These are phyloP conservation scores for Dioscorea alata DNA, from an alignment of 106 monocot genomes.

Conservation along the genomic window DNA sequence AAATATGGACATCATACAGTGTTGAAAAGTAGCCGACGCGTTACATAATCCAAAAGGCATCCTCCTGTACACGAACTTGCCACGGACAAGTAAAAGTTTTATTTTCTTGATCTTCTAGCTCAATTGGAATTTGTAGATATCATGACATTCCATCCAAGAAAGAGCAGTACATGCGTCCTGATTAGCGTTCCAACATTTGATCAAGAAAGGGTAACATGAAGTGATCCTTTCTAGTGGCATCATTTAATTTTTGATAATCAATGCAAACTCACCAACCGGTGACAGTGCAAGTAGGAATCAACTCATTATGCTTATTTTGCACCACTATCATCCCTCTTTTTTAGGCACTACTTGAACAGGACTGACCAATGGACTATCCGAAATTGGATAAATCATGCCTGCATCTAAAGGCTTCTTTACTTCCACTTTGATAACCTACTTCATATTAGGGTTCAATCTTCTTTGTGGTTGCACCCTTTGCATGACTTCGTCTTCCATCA, in stretches of 20 bases:
- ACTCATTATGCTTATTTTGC: background rate
- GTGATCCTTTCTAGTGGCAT: background rate
- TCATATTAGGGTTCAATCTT: background rate
- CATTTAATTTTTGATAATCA: background rate
- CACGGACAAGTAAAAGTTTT: background rate
- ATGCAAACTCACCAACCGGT: background rate
- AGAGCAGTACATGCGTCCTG: background rate
- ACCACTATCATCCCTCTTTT: background rate
- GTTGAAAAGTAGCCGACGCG: conserved; percentile 1
- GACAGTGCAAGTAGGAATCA: too few species aligned
- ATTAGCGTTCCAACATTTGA: conserved; percentile 2
- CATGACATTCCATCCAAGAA: background rate
- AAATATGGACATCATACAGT: conserved; percentile 6
- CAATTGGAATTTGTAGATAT: background rate
- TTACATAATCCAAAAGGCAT: conserved; percentile 6
- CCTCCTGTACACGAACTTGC: conserved; percentile 1
- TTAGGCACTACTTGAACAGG: background rate
- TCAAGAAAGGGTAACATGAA: conserved; percentile 2
- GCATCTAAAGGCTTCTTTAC: background rate
- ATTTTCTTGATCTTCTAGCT: conserved; percentile 4
- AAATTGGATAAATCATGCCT: conserved; percentile 9
- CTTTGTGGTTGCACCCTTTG: background rate
- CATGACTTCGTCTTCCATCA: background rate
- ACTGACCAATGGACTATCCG: conserved; percentile 5
- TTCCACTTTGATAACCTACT: background rate